A percentile compares a stretch with the other conserved stretches of the same genome.
Evolutionary conservation across 805 yeast species (phyloP).

Genomic region (Lipomyces yamadae): DNA sequence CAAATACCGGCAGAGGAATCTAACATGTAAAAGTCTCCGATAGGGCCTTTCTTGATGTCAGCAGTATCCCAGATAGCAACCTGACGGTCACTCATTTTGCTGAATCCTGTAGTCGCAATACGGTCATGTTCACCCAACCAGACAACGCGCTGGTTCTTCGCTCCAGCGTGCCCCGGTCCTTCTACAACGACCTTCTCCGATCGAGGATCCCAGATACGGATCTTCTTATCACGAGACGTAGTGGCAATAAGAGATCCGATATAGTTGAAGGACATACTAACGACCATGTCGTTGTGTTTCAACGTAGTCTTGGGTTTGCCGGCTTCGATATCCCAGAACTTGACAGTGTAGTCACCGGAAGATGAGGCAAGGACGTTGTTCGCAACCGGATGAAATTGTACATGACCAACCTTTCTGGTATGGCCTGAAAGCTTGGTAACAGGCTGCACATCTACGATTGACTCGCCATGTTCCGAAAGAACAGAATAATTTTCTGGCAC

Average conservation of each 20-base stretch:
- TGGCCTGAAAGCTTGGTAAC: conserved; percentile 78
- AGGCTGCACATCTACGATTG: conserved; percentile 73
- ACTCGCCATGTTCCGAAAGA: conserved; percentile 57
- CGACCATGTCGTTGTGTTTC: conserved; percentile 86
- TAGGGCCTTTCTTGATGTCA: conserved; percentile 75
- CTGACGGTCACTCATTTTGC: conserved; percentile 91
- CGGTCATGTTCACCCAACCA: conserved; percentile 92
- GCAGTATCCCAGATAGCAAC: conserved; percentile 90
- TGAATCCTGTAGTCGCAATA: conserved; percentile 91
- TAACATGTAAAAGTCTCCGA: conserved; percentile 83
- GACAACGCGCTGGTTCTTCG: conserved; percentile 82
- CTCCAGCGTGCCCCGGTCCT: conserved; percentile 91
- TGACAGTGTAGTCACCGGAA: conserved; percentile 87
- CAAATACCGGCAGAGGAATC: conserved; percentile 93
- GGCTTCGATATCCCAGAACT: conserved; percentile 83
- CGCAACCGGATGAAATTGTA: conserved; percentile 87
- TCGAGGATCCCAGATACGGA: conserved; percentile 91
- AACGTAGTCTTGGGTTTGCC: conserved; percentile 74
- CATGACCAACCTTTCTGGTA: conserved; percentile 84
- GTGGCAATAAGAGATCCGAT: conserved; percentile 88
- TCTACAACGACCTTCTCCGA: conserved; percentile 74
- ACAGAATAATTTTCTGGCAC: conserved; percentile 83
- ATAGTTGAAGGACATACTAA: conserved; percentile 90
- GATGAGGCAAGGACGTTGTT: conserved; percentile 85
- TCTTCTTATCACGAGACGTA: conserved; percentile 84